phyloP scores from a whole-genome alignment of 2,329 filamentous ascomycete genomes.

The Exophiala oligosperma region DNA sequence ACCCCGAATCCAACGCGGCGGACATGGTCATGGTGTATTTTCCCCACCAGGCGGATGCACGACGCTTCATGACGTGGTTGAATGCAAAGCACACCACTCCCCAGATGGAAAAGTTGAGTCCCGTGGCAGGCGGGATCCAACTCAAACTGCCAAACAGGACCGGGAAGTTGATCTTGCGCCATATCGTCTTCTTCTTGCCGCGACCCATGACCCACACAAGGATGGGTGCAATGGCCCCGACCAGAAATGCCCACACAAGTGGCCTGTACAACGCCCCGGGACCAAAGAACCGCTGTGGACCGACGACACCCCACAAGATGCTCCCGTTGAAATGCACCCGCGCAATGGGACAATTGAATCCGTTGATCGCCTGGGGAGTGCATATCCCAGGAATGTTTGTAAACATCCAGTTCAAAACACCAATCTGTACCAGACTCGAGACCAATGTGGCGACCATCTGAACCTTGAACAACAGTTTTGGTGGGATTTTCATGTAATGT shows the following conservation, averaged over 20 bases:
- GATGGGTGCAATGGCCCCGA: conserved; percentile 74
- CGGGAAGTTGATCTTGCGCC: conserved; percentile 77
- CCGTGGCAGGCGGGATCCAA: conserved; percentile 83
- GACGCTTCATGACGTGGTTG: conserved; percentile 71
- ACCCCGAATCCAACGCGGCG: conserved; percentile 77
- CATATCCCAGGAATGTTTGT: conserved; percentile 73
- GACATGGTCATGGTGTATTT: conserved; percentile 91
- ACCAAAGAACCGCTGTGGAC: conserved; percentile 80
- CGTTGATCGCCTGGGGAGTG: conserved; percentile 76
- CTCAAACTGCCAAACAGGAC: conserved; percentile 79
- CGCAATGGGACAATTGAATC: conserved; percentile 84
- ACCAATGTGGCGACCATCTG: conserved; percentile 64
- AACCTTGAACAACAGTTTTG: conserved; percentile 58
- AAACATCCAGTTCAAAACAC: conserved; percentile 90
- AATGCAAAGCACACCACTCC: conserved; percentile 79
- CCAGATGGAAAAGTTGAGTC: conserved; percentile 87
- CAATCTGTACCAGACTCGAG: conserved; percentile 78
- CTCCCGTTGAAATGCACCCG: conserved; percentile 88
- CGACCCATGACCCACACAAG: conserved; percentile 71
- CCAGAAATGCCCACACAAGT: conserved; percentile 77
- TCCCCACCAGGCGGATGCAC: conserved; percentile 76
- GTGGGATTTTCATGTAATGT: conserved; percentile 62
- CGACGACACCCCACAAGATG: conserved; percentile 87
- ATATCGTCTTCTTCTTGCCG: conserved; percentile 57
- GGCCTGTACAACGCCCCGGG: conserved; percentile 70